Percentiles rank a stretch among this genome's conserved stretches.
Conservation (phyloP, 2,329 filamentous ascomycete genomes). For the Claviceps sp. region DNA sequence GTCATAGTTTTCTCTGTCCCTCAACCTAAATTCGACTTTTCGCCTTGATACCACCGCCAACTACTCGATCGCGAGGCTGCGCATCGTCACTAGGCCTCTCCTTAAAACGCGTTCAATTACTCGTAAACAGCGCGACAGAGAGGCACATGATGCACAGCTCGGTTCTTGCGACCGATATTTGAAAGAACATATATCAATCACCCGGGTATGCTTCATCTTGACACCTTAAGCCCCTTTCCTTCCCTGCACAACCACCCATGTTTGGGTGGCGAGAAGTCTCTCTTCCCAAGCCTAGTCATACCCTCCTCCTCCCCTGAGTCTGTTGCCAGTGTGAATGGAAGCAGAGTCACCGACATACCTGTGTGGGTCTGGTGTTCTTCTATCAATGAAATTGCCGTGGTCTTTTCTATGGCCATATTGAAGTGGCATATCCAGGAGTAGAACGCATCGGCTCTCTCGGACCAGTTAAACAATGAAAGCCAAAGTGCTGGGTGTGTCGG, state of each 20-base stretch:
- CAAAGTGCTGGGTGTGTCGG: background rate
- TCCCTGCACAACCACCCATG: constrained; percentile 1
- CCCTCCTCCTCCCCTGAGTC: background rate
- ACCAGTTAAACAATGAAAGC: constrained; percentile 2
- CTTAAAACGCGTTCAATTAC: constrained; percentile 14
- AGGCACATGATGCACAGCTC: constrained; percentile 2
- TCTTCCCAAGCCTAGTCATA: background rate
- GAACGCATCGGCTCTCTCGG: background rate
- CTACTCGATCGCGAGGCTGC: constrained; percentile 4
- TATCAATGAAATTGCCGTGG: constrained; percentile 5
- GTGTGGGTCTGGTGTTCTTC: constrained; percentile 4
- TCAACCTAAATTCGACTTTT: constrained; percentile 4
- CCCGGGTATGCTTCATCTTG: constrained; percentile 18
- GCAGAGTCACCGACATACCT: constrained; percentile 6
- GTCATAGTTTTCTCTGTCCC: constrained; percentile 9
- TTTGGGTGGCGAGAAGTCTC: background rate
- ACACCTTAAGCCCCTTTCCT: constrained; percentile 12
- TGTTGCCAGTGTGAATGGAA: constrained; percentile 7
- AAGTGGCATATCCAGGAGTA: constrained; percentile 1
- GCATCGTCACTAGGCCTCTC: constrained; percentile 7
- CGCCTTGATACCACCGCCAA: constrained; percentile 5
- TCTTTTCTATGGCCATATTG: constrained; percentile 1
- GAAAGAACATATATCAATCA: constrained; percentile 14
- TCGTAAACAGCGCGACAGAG: constrained; percentile 21
- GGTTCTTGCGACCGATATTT: constrained; percentile 7